These are phyloP conservation scores for Phialocephala sp. DNA, from an alignment of 2,329 filamentous ascomycete species.

Conservation along the genomic window DNA sequence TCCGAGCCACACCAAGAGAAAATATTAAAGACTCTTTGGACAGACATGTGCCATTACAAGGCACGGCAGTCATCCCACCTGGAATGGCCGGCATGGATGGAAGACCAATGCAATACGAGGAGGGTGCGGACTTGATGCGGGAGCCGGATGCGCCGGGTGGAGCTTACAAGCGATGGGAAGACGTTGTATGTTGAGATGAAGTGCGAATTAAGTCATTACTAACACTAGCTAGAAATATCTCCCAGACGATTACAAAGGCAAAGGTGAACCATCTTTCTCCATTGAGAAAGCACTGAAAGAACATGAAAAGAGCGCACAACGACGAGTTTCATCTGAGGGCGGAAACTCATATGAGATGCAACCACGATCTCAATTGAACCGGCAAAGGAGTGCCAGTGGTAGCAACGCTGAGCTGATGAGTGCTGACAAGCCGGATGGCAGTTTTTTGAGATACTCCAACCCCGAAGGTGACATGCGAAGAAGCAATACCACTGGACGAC, in stretches of 20 bases:
- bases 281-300: constrained; percentile 71
- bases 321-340: constrained; percentile 37
- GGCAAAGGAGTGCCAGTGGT: constrained; percentile 53
- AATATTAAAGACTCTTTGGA: constrained; percentile 76
- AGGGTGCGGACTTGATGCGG: constrained; percentile 86
- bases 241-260: constrained; percentile 80
- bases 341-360: constrained; percentile 57
- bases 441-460: constrained; percentile 23
- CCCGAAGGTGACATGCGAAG: constrained; percentile 31
- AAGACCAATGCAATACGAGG: constrained; percentile 75
- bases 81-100: constrained; percentile 73
- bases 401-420: constrained; percentile 19
- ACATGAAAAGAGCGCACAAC: constrained; percentile 51
- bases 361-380: constrained; percentile 42
- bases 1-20: constrained; percentile 81
- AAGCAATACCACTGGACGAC: constrained; percentile 48
- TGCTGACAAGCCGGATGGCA: constrained; percentile 13
- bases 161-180: constrained; percentile 79
- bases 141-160: constrained; percentile 71
- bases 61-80: constrained; percentile 76
- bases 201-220: constrained; percentile 2
- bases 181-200: constrained; percentile 62
- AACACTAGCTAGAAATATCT: constrained; percentile 62
- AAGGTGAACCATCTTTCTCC: constrained; percentile 77
- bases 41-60: constrained; percentile 80